Percentiles rank a stretch among this genome's conserved stretches.
Evolutionary conservation across 768 basidiomycete species (phyloP).

Genomic region (Mycena chlorophos): DNA sequence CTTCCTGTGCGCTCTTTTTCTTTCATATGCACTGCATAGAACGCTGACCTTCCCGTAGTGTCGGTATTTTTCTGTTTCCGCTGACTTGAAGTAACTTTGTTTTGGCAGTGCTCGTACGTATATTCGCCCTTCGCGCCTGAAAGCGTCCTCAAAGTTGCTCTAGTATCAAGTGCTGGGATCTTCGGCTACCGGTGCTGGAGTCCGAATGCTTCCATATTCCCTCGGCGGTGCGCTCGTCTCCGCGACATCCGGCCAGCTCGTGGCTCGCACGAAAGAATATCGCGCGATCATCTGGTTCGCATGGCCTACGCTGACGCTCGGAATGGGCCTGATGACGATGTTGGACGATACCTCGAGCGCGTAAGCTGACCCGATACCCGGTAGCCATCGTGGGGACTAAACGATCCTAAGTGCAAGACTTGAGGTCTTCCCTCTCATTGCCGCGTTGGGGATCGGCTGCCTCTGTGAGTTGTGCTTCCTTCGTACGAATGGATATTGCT

Average conservation of each 20-base stretch:
- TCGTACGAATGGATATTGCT: constrained; percentile 36
- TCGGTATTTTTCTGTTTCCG: no score
- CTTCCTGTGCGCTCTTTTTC: not conserved
- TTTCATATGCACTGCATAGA: constrained; percentile 24
- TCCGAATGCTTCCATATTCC: constrained; percentile 79
- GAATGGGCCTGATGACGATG: constrained; percentile 72
- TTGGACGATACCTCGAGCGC: constrained; percentile 57
- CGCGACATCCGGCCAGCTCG: constrained; percentile 54
- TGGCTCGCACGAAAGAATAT: constrained; percentile 60
- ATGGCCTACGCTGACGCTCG: constrained; percentile 58
- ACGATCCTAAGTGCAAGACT: constrained; percentile 52
- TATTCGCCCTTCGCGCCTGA: no score
- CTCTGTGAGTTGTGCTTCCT: constrained; percentile 30
- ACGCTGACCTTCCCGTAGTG: constrained; percentile 62
- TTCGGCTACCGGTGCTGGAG: constrained; percentile 68
- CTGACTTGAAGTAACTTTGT: no score
- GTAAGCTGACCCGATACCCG: constrained; percentile 32
- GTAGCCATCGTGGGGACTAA: not conserved
- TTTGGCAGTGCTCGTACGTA: no score
- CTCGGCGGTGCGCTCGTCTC: constrained; percentile 58
- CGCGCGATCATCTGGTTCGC: constrained; percentile 62
- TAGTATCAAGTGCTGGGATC: constrained; percentile 80
- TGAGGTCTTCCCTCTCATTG: constrained; percentile 63
- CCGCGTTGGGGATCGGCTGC: constrained; percentile 64
- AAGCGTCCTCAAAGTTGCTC: no score